Evolutionary conservation across 768 basidiomycete genomes (phyloP), one percentile per base, ranked within the genome.

Genomic region (Zangia roseola): DNA sequence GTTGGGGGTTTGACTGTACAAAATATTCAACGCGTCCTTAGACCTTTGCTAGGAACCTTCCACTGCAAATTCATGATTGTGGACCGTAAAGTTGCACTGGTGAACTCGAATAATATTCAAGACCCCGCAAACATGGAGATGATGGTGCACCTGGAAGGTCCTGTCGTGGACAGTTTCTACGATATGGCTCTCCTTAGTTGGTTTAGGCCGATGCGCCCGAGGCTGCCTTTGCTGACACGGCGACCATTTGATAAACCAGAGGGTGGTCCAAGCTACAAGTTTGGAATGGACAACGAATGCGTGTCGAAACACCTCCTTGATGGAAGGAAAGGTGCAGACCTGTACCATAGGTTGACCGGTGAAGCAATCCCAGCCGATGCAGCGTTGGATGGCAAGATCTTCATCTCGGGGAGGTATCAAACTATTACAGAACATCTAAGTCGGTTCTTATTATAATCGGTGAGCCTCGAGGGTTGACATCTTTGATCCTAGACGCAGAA

Each of bases 21-120:
- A 31, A 31, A 14, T 3, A 28, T 20, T 43, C 9, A 36, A 17
- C 10, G 21, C 28, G 14, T 43, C 31, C 26, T 60, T 49, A 69
- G 75, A 31, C 79, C 79, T 4, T 52, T 82, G 19, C 62, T 83
- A 3, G 84, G 84, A 12, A 88, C 85, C 0, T 88, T 86, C 64
- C 86, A 88, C 55, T 77, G 80, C 39, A 87, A 88, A 59, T 86
- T 80, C 58, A 71, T 86, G 68, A 70, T 88, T 36, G 79, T 86
- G 2, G 86, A 88, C 60, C 72, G 84, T n/a, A 80, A 78, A 56
- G 69, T 84, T 30, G 84, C 82, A 1, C 64, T 85, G 45, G 64
- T 88, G 45, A 82, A 83, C 62, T 78, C 76, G 42, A 86, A 86
- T 66, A 87, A 87, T 47, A 82, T 87, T 34, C 84, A 84, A 65